Evolutionary conservation across 1,284 basidiomycete genomes (phyloP), one percentile per base, ranked within the genome.

Genomic region (Rhodotorula sp.): DNA sequence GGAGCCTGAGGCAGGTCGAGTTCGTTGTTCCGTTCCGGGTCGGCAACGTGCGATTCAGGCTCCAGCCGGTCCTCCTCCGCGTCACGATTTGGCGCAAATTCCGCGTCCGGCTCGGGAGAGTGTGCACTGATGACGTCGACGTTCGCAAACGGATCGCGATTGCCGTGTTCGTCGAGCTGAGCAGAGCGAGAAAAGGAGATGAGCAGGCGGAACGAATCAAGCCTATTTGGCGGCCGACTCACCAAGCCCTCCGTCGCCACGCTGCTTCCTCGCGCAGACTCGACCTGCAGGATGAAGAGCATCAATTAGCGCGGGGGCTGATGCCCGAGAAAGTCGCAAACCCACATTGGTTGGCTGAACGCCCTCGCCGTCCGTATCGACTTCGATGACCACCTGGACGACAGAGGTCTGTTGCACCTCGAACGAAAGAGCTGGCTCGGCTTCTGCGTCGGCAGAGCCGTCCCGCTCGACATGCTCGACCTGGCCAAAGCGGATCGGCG

Each of bases 401-500:
- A 18, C 21, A 23, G 34, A 7, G 49, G 38, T 43, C 49, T 58
- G n/a, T 18, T 43, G 21, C 38, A 26, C 50, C 23, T 52, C 52
- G 31, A 26, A 23, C 23, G 28, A 16, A 26, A 14, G 38, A 7
- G 6, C 1, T n/a, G n/a, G 31, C 15, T 2, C 14, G 48, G 48
- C 38, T 6, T 34, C 23, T 5, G 26, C 47, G 26, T 57, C 26
- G 10, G 55, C 10, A n/a, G 49, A n/a, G 8, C 6, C 26, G 52
- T 55, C n/a, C 12, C 26, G 52, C 8, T 26, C 12, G 52, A n/a
- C 52, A 28, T 55, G 52, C 49, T 50, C 31, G 15, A 55, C n/a
- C 1, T 7, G 5, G 45, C 69, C 69, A 15, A 70, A 67, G n/a
- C 55, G 57, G 62, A 70, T 67, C 23, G 69, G 65, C 18, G 23